A percentile compares a stretch with the other conserved stretches of the same genome.
Conservation (phyloP, 345 rosid species). For the Rhodamnia rubescens region DNA sequence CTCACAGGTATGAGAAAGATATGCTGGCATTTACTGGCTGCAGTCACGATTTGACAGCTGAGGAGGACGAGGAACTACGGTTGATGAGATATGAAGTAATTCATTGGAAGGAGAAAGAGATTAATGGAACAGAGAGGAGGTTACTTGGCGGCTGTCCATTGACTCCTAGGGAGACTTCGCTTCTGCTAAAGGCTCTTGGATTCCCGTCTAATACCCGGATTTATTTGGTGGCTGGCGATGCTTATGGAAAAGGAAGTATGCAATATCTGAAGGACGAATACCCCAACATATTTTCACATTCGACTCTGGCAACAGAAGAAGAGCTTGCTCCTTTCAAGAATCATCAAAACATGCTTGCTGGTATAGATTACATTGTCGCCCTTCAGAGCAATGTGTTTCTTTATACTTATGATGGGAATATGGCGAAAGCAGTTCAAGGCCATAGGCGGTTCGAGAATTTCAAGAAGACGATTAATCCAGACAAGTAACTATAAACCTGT, state of each 20-base stretch:
- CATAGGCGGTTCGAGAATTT: slow-evolving; percentile 82
- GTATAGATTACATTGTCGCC: slow-evolving; percentile 82
- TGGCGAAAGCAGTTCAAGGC: slow-evolving; percentile 98
- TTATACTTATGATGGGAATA: slow-evolving; percentile 87
- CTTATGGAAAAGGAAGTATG: slow-evolving; percentile 85
- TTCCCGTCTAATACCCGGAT: slow-evolving; percentile 71
- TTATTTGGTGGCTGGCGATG: slow-evolving; percentile 95
- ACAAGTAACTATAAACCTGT: slow-evolving; percentile 37
- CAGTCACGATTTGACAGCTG: slow-evolving; percentile 69
- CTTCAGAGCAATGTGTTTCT: slow-evolving; percentile 80
- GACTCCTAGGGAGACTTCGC: slow-evolving; percentile 91
- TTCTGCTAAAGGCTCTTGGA: slow-evolving; percentile 71
- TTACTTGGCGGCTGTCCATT: slow-evolving; percentile 87
- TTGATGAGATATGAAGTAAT: slow-evolving; percentile 73
- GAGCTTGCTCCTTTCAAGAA: slow-evolving; percentile 64
- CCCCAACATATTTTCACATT: slow-evolving; percentile 77
- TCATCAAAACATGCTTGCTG: slow-evolving; percentile 95
- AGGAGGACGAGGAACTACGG: slow-evolving; percentile 72
- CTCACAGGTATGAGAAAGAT: slow-evolving; percentile 81
- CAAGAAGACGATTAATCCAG: slow-evolving; percentile 81
- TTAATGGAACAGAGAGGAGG: slow-evolving; percentile 84
- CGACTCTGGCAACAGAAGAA: slow-evolving; percentile 58
- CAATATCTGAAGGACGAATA: slow-evolving; percentile 51
- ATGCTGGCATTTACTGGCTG: slow-evolving; percentile 99
- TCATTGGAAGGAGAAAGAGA: slow-evolving; percentile 94